phyloP scores from a whole-genome alignment of 257 asterid species.

The Rauvolfia tetraphylla region DNA sequence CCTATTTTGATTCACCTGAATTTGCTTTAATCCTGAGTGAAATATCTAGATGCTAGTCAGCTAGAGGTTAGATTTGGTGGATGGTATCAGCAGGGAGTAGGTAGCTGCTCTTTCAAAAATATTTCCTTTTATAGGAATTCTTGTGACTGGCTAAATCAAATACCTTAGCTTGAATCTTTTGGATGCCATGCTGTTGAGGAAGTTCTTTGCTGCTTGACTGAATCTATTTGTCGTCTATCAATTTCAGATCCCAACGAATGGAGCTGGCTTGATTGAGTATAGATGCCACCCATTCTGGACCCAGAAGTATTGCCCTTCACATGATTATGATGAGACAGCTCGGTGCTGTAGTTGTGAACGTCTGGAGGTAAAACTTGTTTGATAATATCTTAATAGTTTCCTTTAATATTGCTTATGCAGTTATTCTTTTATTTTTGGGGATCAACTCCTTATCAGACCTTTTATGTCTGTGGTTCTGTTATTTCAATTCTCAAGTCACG shows the following conservation, averaged over 20 bases:
- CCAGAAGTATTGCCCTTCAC: conserved; percentile 90
- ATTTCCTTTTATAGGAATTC: neutral
- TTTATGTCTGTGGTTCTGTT: neutral
- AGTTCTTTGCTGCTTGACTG: neutral
- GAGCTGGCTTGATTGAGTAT: conserved; percentile 86
- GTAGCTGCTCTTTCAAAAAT: neutral
- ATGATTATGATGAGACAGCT: conserved; percentile 74
- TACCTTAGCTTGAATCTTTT: neutral
- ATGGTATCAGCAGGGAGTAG: neutral
- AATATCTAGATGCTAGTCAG: neutral
- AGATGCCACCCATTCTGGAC: conserved; percentile 97
- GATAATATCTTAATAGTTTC: neutral
- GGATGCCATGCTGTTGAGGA: neutral
- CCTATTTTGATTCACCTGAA: neutral
- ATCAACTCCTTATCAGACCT: neutral
- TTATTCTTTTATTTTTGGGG: neutral
- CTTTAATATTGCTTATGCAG: neutral
- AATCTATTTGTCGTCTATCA: neutral
- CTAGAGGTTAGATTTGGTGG: neutral
- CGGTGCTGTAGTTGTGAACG: conserved; percentile 98
- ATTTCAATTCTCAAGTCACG: conserved; percentile 43
- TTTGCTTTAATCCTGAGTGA: neutral
- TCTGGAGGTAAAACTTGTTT: conserved; percentile 59
- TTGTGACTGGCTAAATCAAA: neutral
- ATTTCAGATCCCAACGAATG: conserved; percentile 79